These are phyloP conservation scores for Paxillus rubicundulus DNA, from an alignment of 768 basidiomycete species.

Conservation along the genomic window DNA sequence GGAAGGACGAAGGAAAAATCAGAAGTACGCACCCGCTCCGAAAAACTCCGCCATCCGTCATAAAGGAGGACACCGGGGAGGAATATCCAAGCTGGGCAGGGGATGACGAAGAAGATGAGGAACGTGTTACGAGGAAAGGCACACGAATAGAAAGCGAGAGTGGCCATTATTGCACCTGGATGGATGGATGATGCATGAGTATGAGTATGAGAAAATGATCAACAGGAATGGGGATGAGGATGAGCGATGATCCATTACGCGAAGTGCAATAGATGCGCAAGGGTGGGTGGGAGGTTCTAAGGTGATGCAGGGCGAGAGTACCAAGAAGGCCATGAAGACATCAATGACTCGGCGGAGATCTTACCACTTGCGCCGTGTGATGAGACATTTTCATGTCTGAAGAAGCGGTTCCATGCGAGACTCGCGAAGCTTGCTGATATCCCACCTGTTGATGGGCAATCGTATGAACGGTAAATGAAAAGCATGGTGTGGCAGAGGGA, in stretches of 20 bases:
- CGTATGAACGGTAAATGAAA: neutral
- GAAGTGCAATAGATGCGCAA: too few species aligned
- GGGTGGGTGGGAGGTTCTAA: too few species aligned
- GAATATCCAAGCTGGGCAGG: slow-evolving; percentile 75
- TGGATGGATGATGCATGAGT: neutral
- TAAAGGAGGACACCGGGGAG: slow-evolving; percentile 56
- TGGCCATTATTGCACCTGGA: slow-evolving; percentile 68
- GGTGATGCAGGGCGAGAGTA: neutral
- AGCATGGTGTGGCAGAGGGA: neutral
- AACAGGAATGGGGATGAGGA: neutral
- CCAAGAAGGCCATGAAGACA: neutral
- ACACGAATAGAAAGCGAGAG: slow-evolving; percentile 72
- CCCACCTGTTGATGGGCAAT: slow-evolving; percentile 45
- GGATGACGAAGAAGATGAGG: slow-evolving; percentile 71
- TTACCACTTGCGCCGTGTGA: slow-evolving; percentile 75
- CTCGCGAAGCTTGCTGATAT: slow-evolving; percentile 51
- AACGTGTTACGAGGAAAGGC: slow-evolving; percentile 64
- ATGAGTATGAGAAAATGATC: neutral
- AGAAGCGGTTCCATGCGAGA: slow-evolving; percentile 44
- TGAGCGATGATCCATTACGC: neutral
- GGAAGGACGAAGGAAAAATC: neutral
- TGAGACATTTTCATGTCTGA: slow-evolving; percentile 28
- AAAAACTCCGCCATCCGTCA: slow-evolving; percentile 34
- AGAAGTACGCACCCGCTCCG: slow-evolving; percentile 31
- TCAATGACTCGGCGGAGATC: slow-evolving; percentile 9